Evolutionary conservation across 2,329 filamentous ascomycete species (phyloP), one percentile per base, ranked within the genome.

Genomic region (Neofusicoccum sp.): DNA sequence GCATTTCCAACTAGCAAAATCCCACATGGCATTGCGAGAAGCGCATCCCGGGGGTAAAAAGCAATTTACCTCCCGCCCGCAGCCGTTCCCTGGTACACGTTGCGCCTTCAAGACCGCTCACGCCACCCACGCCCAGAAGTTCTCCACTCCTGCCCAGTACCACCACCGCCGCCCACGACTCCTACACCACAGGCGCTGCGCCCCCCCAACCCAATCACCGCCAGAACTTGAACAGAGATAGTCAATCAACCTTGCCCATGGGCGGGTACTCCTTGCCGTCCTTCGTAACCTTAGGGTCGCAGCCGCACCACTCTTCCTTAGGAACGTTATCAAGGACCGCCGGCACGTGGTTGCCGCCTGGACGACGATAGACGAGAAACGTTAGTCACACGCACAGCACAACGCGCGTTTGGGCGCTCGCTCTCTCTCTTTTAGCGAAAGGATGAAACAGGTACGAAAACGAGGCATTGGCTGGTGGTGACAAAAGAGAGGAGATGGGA

Each of bases 211-310:
- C 44, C 3, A n/a, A 37, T 34, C 41, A 47, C 16, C 22, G 9
- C 50, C 61, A 62, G 29, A 62, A 56, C 33, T 45, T 47, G 41
- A 62, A 29, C 16, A 36, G 12, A 5, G 61, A 43, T 48, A 56
- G 50, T 56, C 61, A 62, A 39, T 47, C 50, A 6, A 74, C 73
- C 41, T 74, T 77, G 4, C 82, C 87, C 83, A 85, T 88, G 33
- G 88, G 87, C 64, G 88, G 88, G 70, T 90, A 91, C 70, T 82
- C 70, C 70, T 84, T 85, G 49, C 86, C 87, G 62, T 85, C 82
- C 44, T 80, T 79, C 71, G 87, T 83, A 66, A 90, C 79, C 71
- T 85, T 84, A 33, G 89, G 88, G 69, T 83, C 79, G 73, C 89
- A 92, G 29, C 78, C 80, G 79, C 89, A 92, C 77, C 88, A 84